These are phyloP conservation scores for Cyclocybe aegerita DNA, from an alignment of 768 basidiomycete species.

Conservation along the genomic window DNA sequence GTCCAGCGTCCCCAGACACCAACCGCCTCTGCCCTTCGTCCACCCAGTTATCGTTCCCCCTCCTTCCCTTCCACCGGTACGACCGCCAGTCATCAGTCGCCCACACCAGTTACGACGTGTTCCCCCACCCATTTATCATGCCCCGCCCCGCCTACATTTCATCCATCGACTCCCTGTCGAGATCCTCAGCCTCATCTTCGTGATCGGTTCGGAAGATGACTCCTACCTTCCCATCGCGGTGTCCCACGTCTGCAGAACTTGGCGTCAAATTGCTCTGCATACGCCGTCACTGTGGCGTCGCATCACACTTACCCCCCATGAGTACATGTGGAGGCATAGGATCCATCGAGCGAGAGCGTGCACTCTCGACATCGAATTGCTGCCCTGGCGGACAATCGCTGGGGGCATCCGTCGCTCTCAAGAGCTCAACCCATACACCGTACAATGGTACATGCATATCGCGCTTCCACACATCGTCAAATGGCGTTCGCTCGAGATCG, in stretches of 20 bases:
- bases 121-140: conserved; percentile 43
- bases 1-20: background rate
- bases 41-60: conserved; percentile 1
- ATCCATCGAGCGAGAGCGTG: conserved; percentile 60
- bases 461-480: conserved; percentile 50
- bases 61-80: background rate
- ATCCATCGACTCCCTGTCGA: conserved; percentile 63
- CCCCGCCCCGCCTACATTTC: conserved; percentile 36
- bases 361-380: conserved; percentile 58
- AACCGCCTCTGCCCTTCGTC: background rate
- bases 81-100: conserved; percentile 27
- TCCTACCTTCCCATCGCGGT: conserved; percentile 56
- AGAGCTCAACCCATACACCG: conserved; percentile 41
- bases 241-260: conserved; percentile 68
- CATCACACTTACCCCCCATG: conserved; percentile 47
- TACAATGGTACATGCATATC: conserved; percentile 63
- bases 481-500: conserved; percentile 63
- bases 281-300: conserved; percentile 67
- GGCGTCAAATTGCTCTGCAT: conserved; percentile 60
- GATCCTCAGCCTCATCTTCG: conserved; percentile 62
- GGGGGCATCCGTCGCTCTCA: conserved; percentile 26
- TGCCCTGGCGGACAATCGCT: conserved; percentile 28
- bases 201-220: conserved; percentile 56
- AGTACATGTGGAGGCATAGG: conserved; percentile 63
- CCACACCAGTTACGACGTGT: conserved; percentile 35